Conservation (phyloP, 371 early-diverging fungal genomes). For the Mucor racemosus region DNA sequence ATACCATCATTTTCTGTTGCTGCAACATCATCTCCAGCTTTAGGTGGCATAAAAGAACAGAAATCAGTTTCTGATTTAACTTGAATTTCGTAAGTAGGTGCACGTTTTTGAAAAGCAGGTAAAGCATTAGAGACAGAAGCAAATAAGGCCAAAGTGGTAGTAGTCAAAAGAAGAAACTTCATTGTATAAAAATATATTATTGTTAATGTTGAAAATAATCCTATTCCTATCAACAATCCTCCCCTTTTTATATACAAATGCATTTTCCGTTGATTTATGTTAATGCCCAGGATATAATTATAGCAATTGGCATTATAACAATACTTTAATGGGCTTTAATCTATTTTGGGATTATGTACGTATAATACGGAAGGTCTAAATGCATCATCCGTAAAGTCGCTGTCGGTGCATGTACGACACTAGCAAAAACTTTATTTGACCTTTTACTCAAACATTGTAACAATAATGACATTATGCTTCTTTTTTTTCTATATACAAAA, state of each 20-base stretch:
- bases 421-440: no score
- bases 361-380: no score
- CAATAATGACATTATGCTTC: no score
- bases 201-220: not conserved
- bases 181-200: not conserved
- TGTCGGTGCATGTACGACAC: no score
- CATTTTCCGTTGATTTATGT: no score
- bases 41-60: conserved; percentile 49
- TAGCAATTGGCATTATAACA: not conserved
- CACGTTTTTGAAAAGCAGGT: not conserved
- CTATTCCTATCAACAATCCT: no score
- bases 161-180: not conserved
- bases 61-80: conserved; percentile 29
- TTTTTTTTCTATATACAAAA: no score
- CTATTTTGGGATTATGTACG: no score
- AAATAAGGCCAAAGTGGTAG: not conserved
- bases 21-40: conserved; percentile 37
- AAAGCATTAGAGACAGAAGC: not conserved
- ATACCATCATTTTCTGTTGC: conserved; percentile 41
- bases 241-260: no score
- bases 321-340: no score
- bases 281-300: not conserved
- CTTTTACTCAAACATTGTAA: no score
- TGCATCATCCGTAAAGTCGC: no score
- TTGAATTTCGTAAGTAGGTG: conserved; percentile 13